Base-by-base conservation (phyloP, 2,329 filamentous ascomycete genomes). In the Paecilomyces dactylethromorphus region DNA sequence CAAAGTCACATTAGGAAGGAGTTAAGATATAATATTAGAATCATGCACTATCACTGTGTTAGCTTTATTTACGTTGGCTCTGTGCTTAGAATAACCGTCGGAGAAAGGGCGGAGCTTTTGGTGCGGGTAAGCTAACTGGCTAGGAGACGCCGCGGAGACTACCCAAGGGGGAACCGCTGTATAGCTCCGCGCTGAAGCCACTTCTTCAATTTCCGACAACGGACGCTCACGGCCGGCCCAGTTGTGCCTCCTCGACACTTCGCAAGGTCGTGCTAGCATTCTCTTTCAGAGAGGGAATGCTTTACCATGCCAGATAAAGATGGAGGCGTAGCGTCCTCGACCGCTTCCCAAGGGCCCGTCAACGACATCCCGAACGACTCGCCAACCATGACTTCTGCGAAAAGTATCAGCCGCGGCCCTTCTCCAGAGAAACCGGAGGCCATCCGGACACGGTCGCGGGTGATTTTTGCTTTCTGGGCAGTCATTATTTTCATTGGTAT, bases 401-500 rank as follows among this genome's bases (percentile, higher is more conserved):
- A 65, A 61, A 64, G 58, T 57, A 64, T 66, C 31, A 65, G 65
- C 56, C 67, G 81, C 63, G 71, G 78, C 55, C 89, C 90, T n/a
- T 91, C 92, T 39, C 87, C 91, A 31, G 92, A 97, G 78, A 88
- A 85, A 63, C 77, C 83, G 21, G 82, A 87, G 64, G 86, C 88
- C 63, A 79, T 88, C 56, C 84, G 84, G 69, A 84, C 88, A 59
- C 87, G 94, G 57, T 84, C 85, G 54, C 81, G 81, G 62, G 88
- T 97, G 55, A 87, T 99, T 62, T 73, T 90, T 62, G 93, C 93
- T 8, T 97, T 97, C 75, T 99, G 94, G 94, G 79, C 86, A 4
- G 86, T 97, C 39, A 90, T 96, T 6, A 72, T 96, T 6, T 83
- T 88, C 31, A 77, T 99, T 5, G 94, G 94, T 2, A 74, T 99